phyloP scores from a whole-genome alignment of 2,329 filamentous ascomycete genomes.

The Trichoderma sp. region DNA sequence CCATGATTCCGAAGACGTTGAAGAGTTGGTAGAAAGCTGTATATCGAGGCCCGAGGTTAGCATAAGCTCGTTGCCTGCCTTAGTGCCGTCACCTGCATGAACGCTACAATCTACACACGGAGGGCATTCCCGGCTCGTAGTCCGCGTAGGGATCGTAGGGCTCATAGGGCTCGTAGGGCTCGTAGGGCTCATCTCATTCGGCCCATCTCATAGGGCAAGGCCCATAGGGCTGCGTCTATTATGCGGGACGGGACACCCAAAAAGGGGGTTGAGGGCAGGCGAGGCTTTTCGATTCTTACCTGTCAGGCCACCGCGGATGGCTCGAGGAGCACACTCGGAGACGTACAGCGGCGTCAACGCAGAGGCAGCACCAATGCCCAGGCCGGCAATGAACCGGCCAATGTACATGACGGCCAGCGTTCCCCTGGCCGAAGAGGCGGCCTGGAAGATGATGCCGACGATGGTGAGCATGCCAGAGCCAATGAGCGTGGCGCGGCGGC shows the following conservation, averaged over 20 bases:
- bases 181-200: not conserved
- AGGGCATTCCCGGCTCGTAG: not conserved
- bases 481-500: constrained; percentile 58
- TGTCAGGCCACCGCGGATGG: constrained; percentile 53
- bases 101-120: not conserved
- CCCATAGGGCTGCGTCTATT: not conserved
- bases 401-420: constrained; percentile 65
- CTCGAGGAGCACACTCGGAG: constrained; percentile 53
- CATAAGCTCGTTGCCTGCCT: not conserved
- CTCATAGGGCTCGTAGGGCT: not conserved
- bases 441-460: constrained; percentile 65
- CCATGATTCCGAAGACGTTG: constrained; percentile 48
- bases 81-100: not conserved
- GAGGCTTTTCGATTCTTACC: constrained; percentile 32
- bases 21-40: constrained; percentile 53
- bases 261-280: not conserved
- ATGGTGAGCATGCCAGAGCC: constrained; percentile 58
- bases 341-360: constrained; percentile 49
- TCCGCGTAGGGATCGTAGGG: not conserved
- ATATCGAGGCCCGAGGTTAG: constrained; percentile 2
- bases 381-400: constrained; percentile 57
- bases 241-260: not conserved
- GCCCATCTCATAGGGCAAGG: not conserved
- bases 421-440: constrained; percentile 54
- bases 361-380: constrained; percentile 54